These are phyloP conservation scores for Populus nigra DNA, from an alignment of 345 rosid species.

Conservation along the genomic window DNA sequence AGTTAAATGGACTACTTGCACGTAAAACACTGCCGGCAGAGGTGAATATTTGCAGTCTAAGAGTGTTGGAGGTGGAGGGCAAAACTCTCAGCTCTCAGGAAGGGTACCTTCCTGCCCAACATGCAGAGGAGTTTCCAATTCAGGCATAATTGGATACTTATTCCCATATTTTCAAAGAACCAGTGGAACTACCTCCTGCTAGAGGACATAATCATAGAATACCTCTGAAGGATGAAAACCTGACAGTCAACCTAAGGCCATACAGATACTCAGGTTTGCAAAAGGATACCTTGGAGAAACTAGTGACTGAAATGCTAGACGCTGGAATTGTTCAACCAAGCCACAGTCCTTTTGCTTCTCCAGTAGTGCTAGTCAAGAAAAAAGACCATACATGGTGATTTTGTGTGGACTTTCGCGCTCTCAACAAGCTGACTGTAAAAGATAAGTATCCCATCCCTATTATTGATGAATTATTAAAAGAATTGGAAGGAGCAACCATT, in stretches of 20 bases:
- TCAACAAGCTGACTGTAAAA: not conserved
- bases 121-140: no score
- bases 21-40: no score
- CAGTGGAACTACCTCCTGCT: no score
- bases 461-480: not conserved
- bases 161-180: no score
- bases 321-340: not conserved
- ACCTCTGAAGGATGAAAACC: accelerated
- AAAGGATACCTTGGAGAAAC: not conserved
- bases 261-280: not conserved
- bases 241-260: not conserved
- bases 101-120: no score
- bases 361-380: not conserved
- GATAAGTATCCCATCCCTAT: not conserved
- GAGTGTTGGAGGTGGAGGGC: no score
- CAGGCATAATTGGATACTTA: accelerated
- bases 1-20: no score
- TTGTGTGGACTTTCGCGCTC: not conserved
- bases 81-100: accelerated
- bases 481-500: not conserved
- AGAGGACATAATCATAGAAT: no score
- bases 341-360: not conserved
- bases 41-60: no score
- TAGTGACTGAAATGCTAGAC: not conserved
- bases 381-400: not conserved